phyloP scores from a whole-genome alignment of 768 basidiomycete species.

The Arthromyces matolae region DNA sequence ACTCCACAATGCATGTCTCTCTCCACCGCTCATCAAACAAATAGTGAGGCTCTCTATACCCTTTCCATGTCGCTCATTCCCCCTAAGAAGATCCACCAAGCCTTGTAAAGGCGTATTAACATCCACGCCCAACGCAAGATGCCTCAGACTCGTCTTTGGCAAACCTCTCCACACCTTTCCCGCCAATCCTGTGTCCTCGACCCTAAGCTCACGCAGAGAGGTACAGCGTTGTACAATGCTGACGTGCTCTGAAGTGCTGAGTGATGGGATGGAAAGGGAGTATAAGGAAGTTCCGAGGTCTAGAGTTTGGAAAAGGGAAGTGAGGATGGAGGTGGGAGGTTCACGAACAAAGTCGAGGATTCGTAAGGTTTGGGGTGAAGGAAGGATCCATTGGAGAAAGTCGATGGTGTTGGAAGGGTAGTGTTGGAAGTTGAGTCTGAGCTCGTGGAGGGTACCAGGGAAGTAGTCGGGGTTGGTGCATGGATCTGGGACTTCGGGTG shows the following conservation, averaged over 20 bases:
- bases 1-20: conserved; percentile 46
- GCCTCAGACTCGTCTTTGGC: conserved; percentile 45
- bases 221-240: conserved; percentile 43
- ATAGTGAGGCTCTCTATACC: conserved; percentile 46
- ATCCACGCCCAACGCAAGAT: conserved; percentile 60
- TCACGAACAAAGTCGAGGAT: conserved; percentile 59
- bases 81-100: conserved; percentile 53
- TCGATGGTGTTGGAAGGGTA: conserved; percentile 57
- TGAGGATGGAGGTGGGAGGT: conserved; percentile 51
- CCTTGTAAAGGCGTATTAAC: conserved; percentile 50
- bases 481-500: conserved; percentile 45
- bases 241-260: conserved; percentile 44
- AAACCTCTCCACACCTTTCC: conserved; percentile 44
- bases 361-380: conserved; percentile 44
- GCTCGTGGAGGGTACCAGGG: conserved; percentile 43
- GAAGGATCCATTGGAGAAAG: conserved; percentile 64
- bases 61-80: conserved; percentile 15
- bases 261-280: conserved; percentile 57
- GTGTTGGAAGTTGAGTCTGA: conserved; percentile 66
- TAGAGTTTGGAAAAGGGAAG: conserved; percentile 47
- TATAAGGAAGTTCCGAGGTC: conserved; percentile 48
- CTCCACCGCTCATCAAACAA: conserved; percentile 51
- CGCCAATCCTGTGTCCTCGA: conserved; percentile 51
- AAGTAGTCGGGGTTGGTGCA: conserved; percentile 42
- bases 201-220: conserved; percentile 49